Evolutionary conservation across 129 eudicot genomes (phyloP).

Genomic region (Arctium minus): DNA sequence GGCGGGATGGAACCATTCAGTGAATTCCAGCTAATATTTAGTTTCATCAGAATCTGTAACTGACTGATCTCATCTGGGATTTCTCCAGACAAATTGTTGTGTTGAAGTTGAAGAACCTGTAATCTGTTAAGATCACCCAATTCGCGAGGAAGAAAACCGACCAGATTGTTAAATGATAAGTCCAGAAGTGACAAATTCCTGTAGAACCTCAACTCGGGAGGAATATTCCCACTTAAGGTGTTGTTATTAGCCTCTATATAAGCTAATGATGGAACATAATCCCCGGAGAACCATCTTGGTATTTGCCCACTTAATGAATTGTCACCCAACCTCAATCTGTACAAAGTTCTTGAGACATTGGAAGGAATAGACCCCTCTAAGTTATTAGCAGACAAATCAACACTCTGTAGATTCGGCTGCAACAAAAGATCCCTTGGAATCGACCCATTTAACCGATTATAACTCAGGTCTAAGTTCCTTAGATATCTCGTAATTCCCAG

Average conservation of each 20-base stretch:
- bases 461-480: slow-evolving; percentile 64
- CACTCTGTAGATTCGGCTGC: slow-evolving; percentile 40
- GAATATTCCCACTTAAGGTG: slow-evolving; percentile 47
- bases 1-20: slow-evolving; percentile 60
- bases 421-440: slow-evolving; percentile 58
- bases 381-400: slow-evolving; percentile 57
- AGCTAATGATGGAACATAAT: slow-evolving; percentile 23
- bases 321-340: slow-evolving; percentile 63
- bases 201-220: slow-evolving; percentile 48
- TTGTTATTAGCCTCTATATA: slow-evolving; percentile 68
- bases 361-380: slow-evolving; percentile 57
- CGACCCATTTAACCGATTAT: slow-evolving; percentile 50
- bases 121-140: slow-evolving; percentile 51
- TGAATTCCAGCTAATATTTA: slow-evolving; percentile 64
- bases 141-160: slow-evolving; percentile 43
- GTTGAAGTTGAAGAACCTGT: slow-evolving; percentile 58
- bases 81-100: slow-evolving; percentile 49
- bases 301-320: slow-evolving; percentile 50
- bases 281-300: slow-evolving; percentile 35
- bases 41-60: slow-evolving; percentile 34
- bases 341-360: slow-evolving; percentile 30
- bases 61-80: slow-evolving; percentile 49
- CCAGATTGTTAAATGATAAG: slow-evolving; percentile 48
- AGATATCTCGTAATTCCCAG: slow-evolving; percentile 40
- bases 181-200: slow-evolving; percentile 51